Base-by-base conservation (phyloP, 73 alveolate species). In the Paramecium sexaurelia region DNA sequence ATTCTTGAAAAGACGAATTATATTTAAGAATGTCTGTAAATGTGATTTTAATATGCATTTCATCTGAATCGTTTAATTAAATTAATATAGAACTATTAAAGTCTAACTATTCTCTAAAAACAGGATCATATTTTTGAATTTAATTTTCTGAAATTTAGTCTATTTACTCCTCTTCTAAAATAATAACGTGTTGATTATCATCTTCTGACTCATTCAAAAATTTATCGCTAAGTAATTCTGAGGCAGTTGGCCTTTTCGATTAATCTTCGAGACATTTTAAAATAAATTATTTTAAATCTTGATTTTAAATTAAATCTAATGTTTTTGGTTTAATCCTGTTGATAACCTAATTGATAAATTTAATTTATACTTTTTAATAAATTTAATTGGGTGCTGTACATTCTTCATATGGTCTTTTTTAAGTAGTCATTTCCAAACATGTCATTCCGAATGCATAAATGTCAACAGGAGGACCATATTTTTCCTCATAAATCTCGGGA, bases 391-490 rank as follows among this genome's bases (percentile, higher is more conserved):
- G 95, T 47, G 93, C 61, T 26, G 82, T 92, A 37, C 99, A 96
- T 91, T 96, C 99, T 36, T 92, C 92, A 92, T 95, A 96, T 26
- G 99, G 99, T 39, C 92, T 94, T 47, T 89, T 95, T 51, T 94
- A 94, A 26, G 99, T 95, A 19, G 95, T 91, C 98, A 96, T 96
- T 91, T 96, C 99, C 32, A 96, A 85, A 86, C 95, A 82, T 15
- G 97, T 84, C 96, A 96, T 96, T 15, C 99, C 99, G 68, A 96
- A 96, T 36, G 98, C 91, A 94, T 95, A 96, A 6, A 96, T 95
- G 92, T 96, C 99, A 24, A 94, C 95, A 66, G 95, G 94, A 7
- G 97, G 95, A 7, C 96, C 97, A 92, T 95, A 95, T 84, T 84
- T 90, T 75, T 93, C 97, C 69, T 96, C 94, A 92, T 94, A 95